Evolutionary conservation across 2,329 filamentous ascomycete genomes (phyloP).

Genomic region (Arthrobotrys conoides): DNA sequence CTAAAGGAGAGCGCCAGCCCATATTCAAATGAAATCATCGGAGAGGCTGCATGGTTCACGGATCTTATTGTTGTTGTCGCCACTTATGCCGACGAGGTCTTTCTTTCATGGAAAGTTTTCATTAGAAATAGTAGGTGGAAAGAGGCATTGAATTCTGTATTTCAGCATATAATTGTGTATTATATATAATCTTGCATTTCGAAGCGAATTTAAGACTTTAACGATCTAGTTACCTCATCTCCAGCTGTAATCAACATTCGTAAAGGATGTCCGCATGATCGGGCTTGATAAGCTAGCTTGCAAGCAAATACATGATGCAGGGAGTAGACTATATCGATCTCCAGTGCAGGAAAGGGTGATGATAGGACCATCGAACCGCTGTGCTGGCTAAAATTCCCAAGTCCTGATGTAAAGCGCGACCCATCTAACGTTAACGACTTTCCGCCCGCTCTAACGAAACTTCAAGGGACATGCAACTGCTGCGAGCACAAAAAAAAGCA

Average conservation of each 20-base stretch:
- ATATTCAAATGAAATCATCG: not conserved
- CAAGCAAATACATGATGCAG: not conserved
- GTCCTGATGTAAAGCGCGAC: conserved; percentile 11
- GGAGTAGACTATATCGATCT: not conserved
- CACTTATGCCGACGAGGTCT: not conserved
- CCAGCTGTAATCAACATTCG: not conserved
- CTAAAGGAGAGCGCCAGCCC: not conserved
- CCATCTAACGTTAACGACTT: conserved; percentile 6
- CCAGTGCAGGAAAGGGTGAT: not conserved
- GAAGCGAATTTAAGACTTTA: conserved; percentile 4
- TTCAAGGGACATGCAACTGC: not conserved
- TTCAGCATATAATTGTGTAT: conserved; percentile 2
- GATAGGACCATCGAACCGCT: conserved; percentile 2
- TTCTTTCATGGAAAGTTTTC: not conserved
- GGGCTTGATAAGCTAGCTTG: not conserved
- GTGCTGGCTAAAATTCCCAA: conserved; percentile 19
- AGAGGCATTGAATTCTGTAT: not conserved
- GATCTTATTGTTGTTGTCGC: not conserved
- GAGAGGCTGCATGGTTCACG: not conserved
- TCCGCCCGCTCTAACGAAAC: not conserved
- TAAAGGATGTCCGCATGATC: too few species aligned
- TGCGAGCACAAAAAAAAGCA: not conserved
- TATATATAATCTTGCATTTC: conserved; percentile 17
- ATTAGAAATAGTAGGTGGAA: not conserved
- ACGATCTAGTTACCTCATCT: not conserved